Percentiles rank a stretch among this genome's conserved stretches.
Conservation (phyloP, 2,329 filamentous ascomycete species). For the Fusarium floridanum region DNA sequence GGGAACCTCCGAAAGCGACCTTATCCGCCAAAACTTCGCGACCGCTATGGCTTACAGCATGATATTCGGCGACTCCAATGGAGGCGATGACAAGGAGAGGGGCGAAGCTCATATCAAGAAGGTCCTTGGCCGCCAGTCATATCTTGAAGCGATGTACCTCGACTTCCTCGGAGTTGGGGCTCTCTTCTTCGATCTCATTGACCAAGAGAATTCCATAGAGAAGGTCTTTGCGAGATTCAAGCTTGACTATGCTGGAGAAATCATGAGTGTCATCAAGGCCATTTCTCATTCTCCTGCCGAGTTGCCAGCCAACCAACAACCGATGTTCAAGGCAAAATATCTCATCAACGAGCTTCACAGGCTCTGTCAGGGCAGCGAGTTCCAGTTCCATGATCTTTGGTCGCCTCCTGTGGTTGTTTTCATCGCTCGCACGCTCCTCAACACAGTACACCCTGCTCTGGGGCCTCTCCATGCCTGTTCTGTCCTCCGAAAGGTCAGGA, state of each 20-base stretch:
- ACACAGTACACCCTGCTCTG: slow-evolving; percentile 83
- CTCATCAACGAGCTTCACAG: slow-evolving; percentile 81
- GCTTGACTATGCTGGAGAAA: slow-evolving; percentile 71
- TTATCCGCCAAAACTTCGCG: slow-evolving; percentile 78
- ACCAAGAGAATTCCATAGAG: slow-evolving; percentile 81
- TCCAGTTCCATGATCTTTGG: slow-evolving; percentile 77
- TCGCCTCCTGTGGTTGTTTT: slow-evolving; percentile 79
- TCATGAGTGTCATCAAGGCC: slow-evolving; percentile 76
- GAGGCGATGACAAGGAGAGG: slow-evolving; percentile 57
- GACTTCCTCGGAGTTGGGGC: slow-evolving; percentile 84
- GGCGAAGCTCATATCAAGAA: slow-evolving; percentile 77
- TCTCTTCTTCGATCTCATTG: slow-evolving; percentile 80
- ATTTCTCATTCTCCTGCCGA: slow-evolving; percentile 74
- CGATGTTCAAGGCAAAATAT: slow-evolving; percentile 84
- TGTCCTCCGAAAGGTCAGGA: slow-evolving; percentile 85
- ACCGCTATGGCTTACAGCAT: slow-evolving; percentile 88
- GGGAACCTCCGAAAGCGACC: slow-evolving; percentile 63
- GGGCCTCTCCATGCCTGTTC: slow-evolving; percentile 90
- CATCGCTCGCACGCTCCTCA: slow-evolving; percentile 81
- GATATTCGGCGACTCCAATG: slow-evolving; percentile 63
- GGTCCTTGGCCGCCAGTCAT: slow-evolving; percentile 75
- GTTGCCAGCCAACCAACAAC: slow-evolving; percentile 85
- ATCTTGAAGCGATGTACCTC: slow-evolving; percentile 71
- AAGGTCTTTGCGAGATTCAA: slow-evolving; percentile 72
- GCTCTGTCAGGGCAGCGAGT: slow-evolving; percentile 79